Evolutionary conservation across 2,329 filamentous ascomycete species (phyloP), one percentile per base, ranked within the genome.

Genomic region (Magnaporthiopsis poae): DNA sequence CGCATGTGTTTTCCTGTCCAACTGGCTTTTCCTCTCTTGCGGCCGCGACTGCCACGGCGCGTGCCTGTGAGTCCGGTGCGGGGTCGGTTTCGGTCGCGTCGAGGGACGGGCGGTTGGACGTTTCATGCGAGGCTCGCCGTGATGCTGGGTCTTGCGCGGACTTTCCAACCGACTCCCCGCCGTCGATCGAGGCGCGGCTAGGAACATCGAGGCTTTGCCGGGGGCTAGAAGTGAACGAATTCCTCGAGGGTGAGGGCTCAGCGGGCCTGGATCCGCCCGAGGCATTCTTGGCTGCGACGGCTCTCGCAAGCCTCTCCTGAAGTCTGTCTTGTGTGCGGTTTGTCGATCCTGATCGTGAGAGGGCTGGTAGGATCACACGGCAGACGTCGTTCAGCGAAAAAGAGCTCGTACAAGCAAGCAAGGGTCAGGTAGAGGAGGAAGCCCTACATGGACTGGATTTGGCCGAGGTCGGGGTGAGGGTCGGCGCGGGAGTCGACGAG

Each of bases 301-400:
- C 95, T 73, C 91, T 91, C 36, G 94, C 94, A 68, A 99, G 82
- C 69, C 92, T 86, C 75, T 96, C 93, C 74, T 97, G 93, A 61
- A 99, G 81, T 65, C 92, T 87, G 72, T 96, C 92, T 77, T 92
- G 95, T 68, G 85, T 80, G 70, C 86, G 80, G 61, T 73, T 84
- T 69, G 82, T 86, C 60, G 84, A 86, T 5, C 89, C 89, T 29
- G 88, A 84, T 73, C 89, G 84, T 64, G 89, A 87, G 66, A 83
- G 77, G 68, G 75, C 80, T 81, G 63, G 70, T 52, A 29, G n/a
- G 62, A 33, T 46, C 71, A 60, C 71, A 72, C 31, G 69, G 69
- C 33, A 68, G 68, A 35, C 67, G 71, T 67, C 18, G n/a, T n/a
- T 64, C 64, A 63, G 65, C 35, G 60, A 65, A 21, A 21, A 18